Conservation (phyloP, 1,284 basidiomycete species). For the Vanrija sp. region DNA sequence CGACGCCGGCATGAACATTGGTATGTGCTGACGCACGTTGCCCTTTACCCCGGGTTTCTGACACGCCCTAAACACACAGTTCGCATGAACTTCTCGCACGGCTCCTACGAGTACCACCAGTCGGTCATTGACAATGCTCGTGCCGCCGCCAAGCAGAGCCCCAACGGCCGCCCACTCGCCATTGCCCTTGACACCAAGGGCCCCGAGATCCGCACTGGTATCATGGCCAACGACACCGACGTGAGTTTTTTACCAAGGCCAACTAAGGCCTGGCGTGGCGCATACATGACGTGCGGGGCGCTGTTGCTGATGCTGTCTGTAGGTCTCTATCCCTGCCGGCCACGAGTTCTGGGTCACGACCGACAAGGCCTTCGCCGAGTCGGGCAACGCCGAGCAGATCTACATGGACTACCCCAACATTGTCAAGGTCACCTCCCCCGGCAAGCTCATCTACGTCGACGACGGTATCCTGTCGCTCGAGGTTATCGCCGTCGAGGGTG, state of each 20-base stretch:
- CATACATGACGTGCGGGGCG: neutral
- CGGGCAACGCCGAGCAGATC: slow-evolving; percentile 74
- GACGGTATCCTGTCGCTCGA: slow-evolving; percentile 94
- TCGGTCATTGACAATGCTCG: slow-evolving; percentile 95
- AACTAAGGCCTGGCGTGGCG: too few relatives aligned
- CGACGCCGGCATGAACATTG: slow-evolving; percentile 90
- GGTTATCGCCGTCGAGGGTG: slow-evolving; percentile 78
- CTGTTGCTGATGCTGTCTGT: slow-evolving; percentile 4
- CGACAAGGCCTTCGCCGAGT: slow-evolving; percentile 74
- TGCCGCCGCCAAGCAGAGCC: slow-evolving; percentile 68
- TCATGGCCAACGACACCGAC: slow-evolving; percentile 82
- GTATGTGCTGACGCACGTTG: slow-evolving; percentile 54
- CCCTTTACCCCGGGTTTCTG: neutral
- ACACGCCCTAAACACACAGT: slow-evolving; percentile 54
- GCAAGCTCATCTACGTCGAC: slow-evolving; percentile 95
- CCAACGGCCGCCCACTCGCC: slow-evolving; percentile 80
- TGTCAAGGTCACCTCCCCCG: slow-evolving; percentile 88
- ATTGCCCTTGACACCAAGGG: slow-evolving; percentile 99
- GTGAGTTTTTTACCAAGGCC: slow-evolving; percentile 53
- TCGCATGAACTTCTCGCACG: slow-evolving; percentile 98
- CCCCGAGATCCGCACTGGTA: slow-evolving; percentile 96
- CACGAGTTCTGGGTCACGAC: slow-evolving; percentile 93
- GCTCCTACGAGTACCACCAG: slow-evolving; percentile 94
- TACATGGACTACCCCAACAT: slow-evolving; percentile 92
- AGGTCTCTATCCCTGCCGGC: slow-evolving; percentile 80